These are phyloP conservation scores for Ballota nigra DNA, from an alignment of 257 asterid species.

Conservation along the genomic window DNA sequence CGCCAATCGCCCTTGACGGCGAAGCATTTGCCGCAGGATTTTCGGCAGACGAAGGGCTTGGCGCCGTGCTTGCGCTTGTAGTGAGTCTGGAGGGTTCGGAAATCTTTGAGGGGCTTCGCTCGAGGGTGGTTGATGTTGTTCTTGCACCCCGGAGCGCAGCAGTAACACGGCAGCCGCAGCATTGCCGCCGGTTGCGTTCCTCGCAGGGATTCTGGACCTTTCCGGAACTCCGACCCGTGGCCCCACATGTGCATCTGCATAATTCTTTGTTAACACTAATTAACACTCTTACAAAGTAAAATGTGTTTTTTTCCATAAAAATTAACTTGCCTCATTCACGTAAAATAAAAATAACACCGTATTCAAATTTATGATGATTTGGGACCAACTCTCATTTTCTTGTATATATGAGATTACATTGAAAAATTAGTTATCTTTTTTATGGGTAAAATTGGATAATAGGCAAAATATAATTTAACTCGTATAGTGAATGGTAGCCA, in stretches of 20 bases:
- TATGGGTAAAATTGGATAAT: no score
- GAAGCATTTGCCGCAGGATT: slow-evolving; percentile 67
- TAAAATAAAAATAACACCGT: no score
- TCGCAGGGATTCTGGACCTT: slow-evolving; percentile 77
- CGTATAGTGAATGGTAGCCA: no score
- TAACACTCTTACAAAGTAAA: no score
- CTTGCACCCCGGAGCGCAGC: slow-evolving; percentile 82
- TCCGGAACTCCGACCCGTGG: slow-evolving; percentile 82
- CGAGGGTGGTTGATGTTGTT: slow-evolving; percentile 86
- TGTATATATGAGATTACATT: no score
- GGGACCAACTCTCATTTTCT: no score
- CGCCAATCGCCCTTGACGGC: slow-evolving; percentile 97
- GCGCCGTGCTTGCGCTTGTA: slow-evolving; percentile 92
- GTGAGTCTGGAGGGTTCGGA: slow-evolving; percentile 89
- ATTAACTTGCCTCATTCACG: no score
- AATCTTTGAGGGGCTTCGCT: slow-evolving; percentile 84
- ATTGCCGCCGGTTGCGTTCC: slow-evolving; percentile 90
- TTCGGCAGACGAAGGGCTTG: slow-evolving; percentile 68
- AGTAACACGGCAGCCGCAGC: slow-evolving; percentile 86
- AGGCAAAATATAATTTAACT: no score
- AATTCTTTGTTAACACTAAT: no score
- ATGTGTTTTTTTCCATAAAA: no score
- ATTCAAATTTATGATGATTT: no score
- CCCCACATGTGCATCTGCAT: slow-evolving; percentile 99
- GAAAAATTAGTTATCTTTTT: no score